phyloP scores from a whole-genome alignment of 2,329 filamentous ascomycete species.

The Catunica adiposa region DNA sequence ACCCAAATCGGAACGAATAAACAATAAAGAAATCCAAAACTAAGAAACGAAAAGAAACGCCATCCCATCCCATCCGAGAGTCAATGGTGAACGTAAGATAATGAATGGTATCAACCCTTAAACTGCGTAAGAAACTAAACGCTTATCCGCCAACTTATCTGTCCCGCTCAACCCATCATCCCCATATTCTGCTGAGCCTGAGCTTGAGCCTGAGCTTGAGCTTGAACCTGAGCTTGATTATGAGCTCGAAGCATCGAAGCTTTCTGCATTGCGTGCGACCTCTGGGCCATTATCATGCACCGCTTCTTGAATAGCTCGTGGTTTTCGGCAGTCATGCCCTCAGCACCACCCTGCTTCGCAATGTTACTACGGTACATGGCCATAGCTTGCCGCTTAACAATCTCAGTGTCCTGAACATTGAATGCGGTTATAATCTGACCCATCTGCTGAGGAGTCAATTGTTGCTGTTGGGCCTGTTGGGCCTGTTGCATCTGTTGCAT shows the following conservation, averaged over 20 bases:
- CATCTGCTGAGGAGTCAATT: constrained; percentile 17
- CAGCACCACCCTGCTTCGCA: neutral
- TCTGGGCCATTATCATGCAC: neutral
- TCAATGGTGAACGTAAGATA: constrained; percentile 12
- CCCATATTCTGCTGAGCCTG: constrained; percentile 23
- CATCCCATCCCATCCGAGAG: neutral
- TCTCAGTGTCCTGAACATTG: neutral
- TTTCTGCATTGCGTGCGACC: neutral
- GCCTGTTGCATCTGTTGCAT: constrained; percentile 10
- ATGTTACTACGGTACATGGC: neutral
- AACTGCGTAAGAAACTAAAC: constrained; percentile 22
- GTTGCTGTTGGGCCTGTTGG: constrained; percentile 18
- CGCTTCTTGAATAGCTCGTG: neutral
- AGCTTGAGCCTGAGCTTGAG: constrained; percentile 1
- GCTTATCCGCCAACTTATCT: constrained; percentile 18
- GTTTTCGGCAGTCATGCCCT: neutral
- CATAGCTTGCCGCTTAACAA: neutral
- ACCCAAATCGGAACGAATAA: too few species aligned
- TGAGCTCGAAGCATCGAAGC: constrained; percentile 16
- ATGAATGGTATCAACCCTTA: constrained; percentile 19
- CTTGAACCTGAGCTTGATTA: constrained; percentile 19
- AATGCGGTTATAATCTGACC: constrained; percentile 17
- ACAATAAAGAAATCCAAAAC: neutral
- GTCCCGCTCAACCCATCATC: constrained; percentile 10
- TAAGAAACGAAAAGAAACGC: neutral